Base-by-base conservation (phyloP, 345 rosid species). In the Draba incana region DNA sequence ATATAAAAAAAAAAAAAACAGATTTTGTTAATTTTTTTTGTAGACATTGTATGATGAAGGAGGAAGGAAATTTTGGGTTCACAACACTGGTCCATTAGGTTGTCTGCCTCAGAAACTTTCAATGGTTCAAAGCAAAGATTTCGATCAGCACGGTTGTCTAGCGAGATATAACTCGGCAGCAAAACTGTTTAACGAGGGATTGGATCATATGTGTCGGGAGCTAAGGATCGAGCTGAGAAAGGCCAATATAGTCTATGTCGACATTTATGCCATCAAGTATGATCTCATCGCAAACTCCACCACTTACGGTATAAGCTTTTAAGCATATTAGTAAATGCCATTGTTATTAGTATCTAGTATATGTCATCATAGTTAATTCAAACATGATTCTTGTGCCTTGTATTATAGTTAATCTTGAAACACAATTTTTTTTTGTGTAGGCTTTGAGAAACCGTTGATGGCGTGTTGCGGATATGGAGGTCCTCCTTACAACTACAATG, bases 401-500 rank as follows among this genome's bases (percentile, higher is more conserved):
- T 20, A 48, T 8, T 27, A 60, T 60, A 54, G 15, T 51, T 14
- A 37, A 37, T 13, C 1, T 51, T 24, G 11, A 15, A 31, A 33
- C 25, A 4, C 64, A 46, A 27, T 48, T 58, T 43, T 58, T 43
- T 27, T 20, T 11, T 16, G 20, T 74, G 73, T 78, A 90, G 97
- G 92, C 58, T 87, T 92, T 70, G 66, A 74, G 20, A 89, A 70
- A 69, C 89, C 98, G 10, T 47, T 92, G 62, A 84, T 83, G 89
- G 87, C 98, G 0, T 92, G 98, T 49, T 92, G 98, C 12, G 96
- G 98, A 31, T 76, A 25, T n/a, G 96, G 98, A 64, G 96, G 96
- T 11, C 84, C 89, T 62, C 98, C 98, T 33, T 89, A 89, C 68
- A 89, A 92, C 48, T 92, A 85, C 78, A 65, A 92, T 46, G 79